These are phyloP conservation scores for Eustoma russellianum DNA, from an alignment of 257 asterid species.

Conservation along the genomic window DNA sequence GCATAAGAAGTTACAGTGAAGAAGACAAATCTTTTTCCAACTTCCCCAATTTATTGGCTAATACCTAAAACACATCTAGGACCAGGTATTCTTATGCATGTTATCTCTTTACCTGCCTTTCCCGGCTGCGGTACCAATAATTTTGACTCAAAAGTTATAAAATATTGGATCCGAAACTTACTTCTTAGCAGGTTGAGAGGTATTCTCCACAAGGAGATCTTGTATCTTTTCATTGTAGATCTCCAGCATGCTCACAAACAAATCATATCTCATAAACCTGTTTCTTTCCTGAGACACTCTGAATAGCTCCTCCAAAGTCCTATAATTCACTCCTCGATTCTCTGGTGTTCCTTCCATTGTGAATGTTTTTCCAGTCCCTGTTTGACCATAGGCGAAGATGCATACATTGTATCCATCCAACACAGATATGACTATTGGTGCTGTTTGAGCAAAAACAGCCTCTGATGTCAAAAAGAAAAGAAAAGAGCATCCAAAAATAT, in stretches of 20 bases:
- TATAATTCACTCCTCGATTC: slow-evolving; percentile 83
- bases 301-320: slow-evolving; percentile 77
- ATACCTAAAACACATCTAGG: too few species aligned
- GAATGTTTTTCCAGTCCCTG: slow-evolving; percentile 72
- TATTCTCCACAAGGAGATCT: slow-evolving; percentile 77
- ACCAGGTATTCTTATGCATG: not conserved
- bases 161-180: slow-evolving; percentile 28
- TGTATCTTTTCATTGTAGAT: slow-evolving; percentile 96
- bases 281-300: slow-evolving; percentile 58
- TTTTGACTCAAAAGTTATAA: slow-evolving; percentile 5
- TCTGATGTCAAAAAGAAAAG: slow-evolving; percentile 35
- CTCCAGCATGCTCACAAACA: slow-evolving; percentile 93
- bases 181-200: slow-evolving; percentile 72
- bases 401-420: slow-evolving; percentile 94
- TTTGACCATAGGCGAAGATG: slow-evolving; percentile 95
- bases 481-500: slow-evolving; percentile 3
- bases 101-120: not conserved
- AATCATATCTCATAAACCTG: slow-evolving; percentile 52
- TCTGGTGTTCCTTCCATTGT: slow-evolving; percentile 97
- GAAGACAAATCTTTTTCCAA: too few species aligned
- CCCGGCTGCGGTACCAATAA: not conserved
- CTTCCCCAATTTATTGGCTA: too few species aligned
- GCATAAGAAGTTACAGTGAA: too few species aligned
- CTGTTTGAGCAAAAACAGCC: slow-evolving; percentile 60
- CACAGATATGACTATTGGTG: slow-evolving; percentile 86